These are phyloP conservation scores for Wallemia hederae DNA, from an alignment of 1,284 basidiomycete species.

Conservation along the genomic window DNA sequence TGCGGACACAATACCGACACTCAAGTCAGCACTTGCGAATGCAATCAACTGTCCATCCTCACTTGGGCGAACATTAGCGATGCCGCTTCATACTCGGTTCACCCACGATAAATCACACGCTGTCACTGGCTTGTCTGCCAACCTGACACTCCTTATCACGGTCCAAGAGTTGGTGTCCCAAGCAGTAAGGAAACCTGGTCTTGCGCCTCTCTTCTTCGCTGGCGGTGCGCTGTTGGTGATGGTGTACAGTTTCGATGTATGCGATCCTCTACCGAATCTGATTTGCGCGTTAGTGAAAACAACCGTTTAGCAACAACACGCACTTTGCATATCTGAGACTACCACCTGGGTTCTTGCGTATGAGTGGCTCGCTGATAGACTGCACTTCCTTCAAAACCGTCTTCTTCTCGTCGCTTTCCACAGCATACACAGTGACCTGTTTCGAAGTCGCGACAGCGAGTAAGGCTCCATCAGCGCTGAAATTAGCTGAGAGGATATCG, in stretches of 20 bases:
- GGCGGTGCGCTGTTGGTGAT: not conserved
- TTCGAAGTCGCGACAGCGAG: not conserved
- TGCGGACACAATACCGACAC: not conserved
- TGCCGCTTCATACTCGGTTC: not conserved
- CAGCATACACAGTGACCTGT: not conserved
- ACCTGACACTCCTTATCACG: not conserved
- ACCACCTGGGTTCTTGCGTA: not conserved
- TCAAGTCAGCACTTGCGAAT: constrained; percentile 1
- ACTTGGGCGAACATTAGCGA: not conserved
- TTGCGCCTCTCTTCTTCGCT: not conserved
- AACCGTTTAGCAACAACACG: not conserved
- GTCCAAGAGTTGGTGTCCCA: not conserved
- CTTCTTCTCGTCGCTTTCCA: not conserved
- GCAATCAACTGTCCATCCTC: not conserved
- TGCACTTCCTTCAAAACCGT: not conserved
- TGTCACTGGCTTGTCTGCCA: not conserved
- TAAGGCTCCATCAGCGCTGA: not conserved
- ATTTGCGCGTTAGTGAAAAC: no score
- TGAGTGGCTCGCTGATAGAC: not conserved
- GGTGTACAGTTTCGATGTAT: not conserved
- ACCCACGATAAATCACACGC: constrained; percentile 1
- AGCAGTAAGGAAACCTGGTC: not conserved
- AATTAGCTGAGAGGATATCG: not conserved
- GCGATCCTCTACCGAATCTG: not conserved
- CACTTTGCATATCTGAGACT: not conserved